Percentiles rank a stretch among this genome's conserved stretches.
These are phyloP conservation scores for Conoideocrella luteorostrata DNA, from an alignment of 2,329 filamentous ascomycete species.

Conservation along the genomic window DNA sequence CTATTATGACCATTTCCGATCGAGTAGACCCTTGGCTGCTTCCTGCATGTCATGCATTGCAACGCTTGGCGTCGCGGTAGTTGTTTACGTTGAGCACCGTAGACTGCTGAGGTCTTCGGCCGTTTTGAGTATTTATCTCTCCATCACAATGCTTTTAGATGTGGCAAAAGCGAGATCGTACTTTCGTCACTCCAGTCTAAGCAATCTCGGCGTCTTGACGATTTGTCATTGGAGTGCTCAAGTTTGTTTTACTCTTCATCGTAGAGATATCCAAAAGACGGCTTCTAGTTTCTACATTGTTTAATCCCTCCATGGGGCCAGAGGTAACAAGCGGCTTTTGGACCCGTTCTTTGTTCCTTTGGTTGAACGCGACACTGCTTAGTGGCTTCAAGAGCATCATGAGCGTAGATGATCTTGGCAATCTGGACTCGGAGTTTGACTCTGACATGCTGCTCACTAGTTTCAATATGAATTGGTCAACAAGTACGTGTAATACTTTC, in stretches of 20 bases:
- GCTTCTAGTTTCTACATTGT: slow-evolving; percentile 10
- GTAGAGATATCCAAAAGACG: background rate
- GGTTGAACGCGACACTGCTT: background rate
- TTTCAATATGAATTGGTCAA: background rate
- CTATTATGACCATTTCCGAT: background rate
- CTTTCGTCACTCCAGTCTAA: slow-evolving; percentile 17
- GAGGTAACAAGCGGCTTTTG: slow-evolving; percentile 3
- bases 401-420: background rate
- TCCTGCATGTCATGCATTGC: background rate
- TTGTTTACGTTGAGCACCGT: background rate
- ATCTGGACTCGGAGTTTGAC: background rate
- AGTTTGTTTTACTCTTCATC: background rate
- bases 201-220: slow-evolving; percentile 8
- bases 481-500: background rate
- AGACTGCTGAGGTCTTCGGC: slow-evolving; percentile 19
- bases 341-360: background rate
- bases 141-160: slow-evolving; percentile 24
- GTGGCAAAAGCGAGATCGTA: slow-evolving; percentile 20
- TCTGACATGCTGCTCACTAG: background rate
- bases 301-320: slow-evolving; percentile 15
- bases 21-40: background rate
- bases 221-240: background rate
- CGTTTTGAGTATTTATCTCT: slow-evolving; percentile 22
- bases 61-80: background rate
- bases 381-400: background rate